Evolutionary conservation across 2,329 filamentous ascomycete genomes (phyloP).

Genomic region (Colletotrichum plurivorum): DNA sequence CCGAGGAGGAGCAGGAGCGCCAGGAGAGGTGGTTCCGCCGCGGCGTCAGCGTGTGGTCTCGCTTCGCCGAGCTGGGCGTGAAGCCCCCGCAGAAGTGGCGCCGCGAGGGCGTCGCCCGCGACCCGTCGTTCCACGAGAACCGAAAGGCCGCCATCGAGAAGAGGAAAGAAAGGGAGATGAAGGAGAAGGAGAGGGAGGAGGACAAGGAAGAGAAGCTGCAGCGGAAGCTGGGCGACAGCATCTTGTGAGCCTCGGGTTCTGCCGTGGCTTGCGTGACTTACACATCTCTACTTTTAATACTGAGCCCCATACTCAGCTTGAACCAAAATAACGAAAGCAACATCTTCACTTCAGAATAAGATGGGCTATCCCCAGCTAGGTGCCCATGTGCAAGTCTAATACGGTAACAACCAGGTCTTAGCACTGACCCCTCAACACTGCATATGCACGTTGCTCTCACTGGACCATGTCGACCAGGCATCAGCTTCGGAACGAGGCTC

Average conservation of each 20-base stretch:
- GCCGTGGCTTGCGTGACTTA: not conserved
- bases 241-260: constrained; percentile 41
- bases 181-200: constrained; percentile 50
- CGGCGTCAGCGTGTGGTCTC: constrained; percentile 71
- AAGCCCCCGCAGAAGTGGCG: constrained; percentile 75
- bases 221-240: constrained; percentile 45
- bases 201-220: constrained; percentile 42
- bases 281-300: not conserved
- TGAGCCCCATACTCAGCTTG: not conserved
- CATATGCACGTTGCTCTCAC: too few relatives aligned
- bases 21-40: constrained; percentile 74
- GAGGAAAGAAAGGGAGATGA: constrained; percentile 48
- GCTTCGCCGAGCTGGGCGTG: constrained; percentile 71
- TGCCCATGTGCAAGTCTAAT: too few relatives aligned
- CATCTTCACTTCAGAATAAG: too few relatives aligned
- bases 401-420: too few relatives aligned
- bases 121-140: constrained; percentile 58
- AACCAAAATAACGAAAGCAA: too few relatives aligned
- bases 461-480: too few relatives aligned
- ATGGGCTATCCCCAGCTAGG: too few relatives aligned
- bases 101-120: constrained; percentile 64
- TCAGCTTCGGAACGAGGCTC: too few relatives aligned
- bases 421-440: too few relatives aligned
- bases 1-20: constrained; percentile 69
- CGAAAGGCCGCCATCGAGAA: constrained; percentile 46